These are phyloP conservation scores for Leishmania gerbilli DNA, from an alignment of 208 protist species.

Conservation along the genomic window DNA sequence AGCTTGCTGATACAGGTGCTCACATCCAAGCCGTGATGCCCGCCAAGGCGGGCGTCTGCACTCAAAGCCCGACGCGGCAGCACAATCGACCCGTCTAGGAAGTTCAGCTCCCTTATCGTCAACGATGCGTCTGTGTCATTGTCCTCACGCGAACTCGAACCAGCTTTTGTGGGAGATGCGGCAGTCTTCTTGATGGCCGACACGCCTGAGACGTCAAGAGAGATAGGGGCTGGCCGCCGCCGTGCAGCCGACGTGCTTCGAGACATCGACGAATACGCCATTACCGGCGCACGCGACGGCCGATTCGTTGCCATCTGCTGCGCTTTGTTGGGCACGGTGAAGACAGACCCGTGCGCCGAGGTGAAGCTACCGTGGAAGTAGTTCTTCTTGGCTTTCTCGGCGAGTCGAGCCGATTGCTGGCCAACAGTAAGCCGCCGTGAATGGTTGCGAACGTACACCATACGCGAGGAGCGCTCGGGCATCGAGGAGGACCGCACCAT, in stretches of 20 bases:
- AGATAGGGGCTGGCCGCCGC: conserved; percentile 17
- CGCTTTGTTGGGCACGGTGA: conserved; percentile 62
- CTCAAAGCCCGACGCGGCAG: conserved; percentile 46
- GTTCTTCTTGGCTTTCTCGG: conserved; percentile 66
- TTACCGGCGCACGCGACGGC: conserved; percentile 37
- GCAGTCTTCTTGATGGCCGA: conserved; percentile 52
- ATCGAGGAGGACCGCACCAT: conserved; percentile 55
- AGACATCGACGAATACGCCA: conserved; percentile 13
- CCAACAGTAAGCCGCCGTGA: conserved; percentile 52
- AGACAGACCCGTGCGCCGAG: conserved; percentile 71
- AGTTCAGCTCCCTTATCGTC: conserved; percentile 2
- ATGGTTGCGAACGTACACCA: conserved; percentile 42
- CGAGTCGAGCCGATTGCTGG: conserved; percentile 63
- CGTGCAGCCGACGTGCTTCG: conserved; percentile 25
- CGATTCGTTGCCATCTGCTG: conserved; percentile 52
- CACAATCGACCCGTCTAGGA: conserved; percentile 40
- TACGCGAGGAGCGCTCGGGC: conserved; percentile 47
- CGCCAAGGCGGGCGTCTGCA: conserved; percentile 37
- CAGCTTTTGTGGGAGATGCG: background rate
- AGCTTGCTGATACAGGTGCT: background rate
- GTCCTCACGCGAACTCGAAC: background rate
- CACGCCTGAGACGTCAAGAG: conserved; percentile 27
- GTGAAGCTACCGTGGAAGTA: conserved; percentile 85
- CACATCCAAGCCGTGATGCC: conserved; percentile 1
- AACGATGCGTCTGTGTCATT: conserved; percentile 3